Conservation (phyloP, 768 basidiomycete species). For the Mycena maculata region DNA sequence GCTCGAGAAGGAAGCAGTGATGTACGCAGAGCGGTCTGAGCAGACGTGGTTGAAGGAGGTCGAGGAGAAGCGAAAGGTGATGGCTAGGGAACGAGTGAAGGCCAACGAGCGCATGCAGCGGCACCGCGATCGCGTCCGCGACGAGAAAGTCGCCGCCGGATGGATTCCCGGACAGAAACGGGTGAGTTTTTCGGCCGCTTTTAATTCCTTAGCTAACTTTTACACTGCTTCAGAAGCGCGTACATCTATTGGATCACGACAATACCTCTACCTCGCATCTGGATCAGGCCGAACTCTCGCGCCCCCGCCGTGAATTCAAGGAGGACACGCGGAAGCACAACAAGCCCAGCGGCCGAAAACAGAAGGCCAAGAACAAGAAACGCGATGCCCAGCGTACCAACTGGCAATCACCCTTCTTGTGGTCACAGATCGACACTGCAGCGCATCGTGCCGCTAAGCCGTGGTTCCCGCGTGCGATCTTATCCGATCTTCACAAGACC, state of each 20-base stretch:
- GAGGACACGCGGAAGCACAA: slow-evolving; percentile 8
- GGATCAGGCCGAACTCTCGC: slow-evolving; percentile 24
- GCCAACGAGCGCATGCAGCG: slow-evolving; percentile 11
- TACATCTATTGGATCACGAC: neutral
- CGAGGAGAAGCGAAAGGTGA: neutral
- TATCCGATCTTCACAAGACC: slow-evolving; percentile 3
- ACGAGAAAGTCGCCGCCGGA: neutral
- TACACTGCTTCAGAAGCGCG: neutral
- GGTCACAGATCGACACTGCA: slow-evolving; percentile 19
- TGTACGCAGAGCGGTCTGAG: neutral
- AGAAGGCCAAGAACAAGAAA: neutral
- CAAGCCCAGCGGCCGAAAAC: slow-evolving; percentile 21
- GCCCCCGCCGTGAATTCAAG: slow-evolving; percentile 24
- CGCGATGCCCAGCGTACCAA: slow-evolving; percentile 21
- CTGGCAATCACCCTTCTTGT: slow-evolving; percentile 25
- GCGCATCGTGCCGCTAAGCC: neutral
- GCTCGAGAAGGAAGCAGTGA: neutral
- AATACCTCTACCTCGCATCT: neutral
- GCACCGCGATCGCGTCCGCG: slow-evolving; percentile 3
- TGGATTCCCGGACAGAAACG: neutral
- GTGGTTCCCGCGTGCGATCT: slow-evolving; percentile 15
- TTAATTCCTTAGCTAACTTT: neutral
- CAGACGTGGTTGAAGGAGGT: neutral
- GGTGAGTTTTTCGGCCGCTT: neutral
- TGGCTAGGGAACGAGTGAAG: neutral